phyloP scores from a whole-genome alignment of 108 stramenopile genomes.

The Discostella pseudostelligera region DNA sequence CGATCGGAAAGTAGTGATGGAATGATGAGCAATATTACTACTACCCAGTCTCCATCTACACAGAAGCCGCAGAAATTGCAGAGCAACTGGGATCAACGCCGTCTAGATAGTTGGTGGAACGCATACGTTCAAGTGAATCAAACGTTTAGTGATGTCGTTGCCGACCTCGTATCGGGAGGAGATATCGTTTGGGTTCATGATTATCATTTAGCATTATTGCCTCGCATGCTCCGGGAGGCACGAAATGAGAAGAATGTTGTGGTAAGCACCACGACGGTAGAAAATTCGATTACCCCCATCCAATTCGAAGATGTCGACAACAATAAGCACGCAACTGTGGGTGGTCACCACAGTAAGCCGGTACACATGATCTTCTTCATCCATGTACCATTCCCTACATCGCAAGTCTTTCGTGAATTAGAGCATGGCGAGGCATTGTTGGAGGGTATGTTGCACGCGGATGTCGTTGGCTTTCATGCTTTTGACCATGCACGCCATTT shows the following conservation, averaged over 20 bases:
- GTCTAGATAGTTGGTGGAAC: conserved; percentile 85
- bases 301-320: conserved; percentile 1
- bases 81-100: conserved; percentile 85
- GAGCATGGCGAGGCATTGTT: conserved; percentile 92
- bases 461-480: conserved; percentile 99
- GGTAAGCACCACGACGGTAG: background rate
- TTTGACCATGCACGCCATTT: conserved; percentile 99
- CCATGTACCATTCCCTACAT: conserved; percentile 99
- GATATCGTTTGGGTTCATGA: conserved; percentile 98
- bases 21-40: conserved; percentile 38
- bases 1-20: conserved; percentile 22
- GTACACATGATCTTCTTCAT: conserved; percentile 95
- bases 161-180: conserved; percentile 49
- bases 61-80: conserved; percentile 13
- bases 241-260: conserved; percentile 32
- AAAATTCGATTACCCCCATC: background rate
- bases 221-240: conserved; percentile 69
- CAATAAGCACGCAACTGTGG: background rate
- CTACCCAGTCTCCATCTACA: conserved; percentile 20
- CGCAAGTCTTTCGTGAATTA: conserved; percentile 96
- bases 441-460: conserved; percentile 95
- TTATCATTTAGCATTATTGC: conserved; percentile 96
- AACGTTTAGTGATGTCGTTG: conserved; percentile 75
- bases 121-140: conserved; percentile 87
- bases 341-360: conserved; percentile 14